Evolutionary conservation across 2,329 filamentous ascomycete genomes (phyloP).

Genomic region (Chaetoscypha palmicola): DNA sequence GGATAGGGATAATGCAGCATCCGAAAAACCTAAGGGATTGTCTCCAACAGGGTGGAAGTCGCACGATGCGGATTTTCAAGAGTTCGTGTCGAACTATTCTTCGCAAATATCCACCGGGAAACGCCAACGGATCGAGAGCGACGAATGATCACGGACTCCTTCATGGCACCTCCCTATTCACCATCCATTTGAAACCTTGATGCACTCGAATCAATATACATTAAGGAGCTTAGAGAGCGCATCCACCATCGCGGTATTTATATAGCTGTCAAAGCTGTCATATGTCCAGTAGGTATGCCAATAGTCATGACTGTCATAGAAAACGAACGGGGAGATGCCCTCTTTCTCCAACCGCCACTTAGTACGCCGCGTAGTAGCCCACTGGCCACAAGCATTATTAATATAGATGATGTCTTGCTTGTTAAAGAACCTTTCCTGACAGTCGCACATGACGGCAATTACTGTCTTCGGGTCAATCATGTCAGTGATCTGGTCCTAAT

Average conservation of each 20-base stretch:
- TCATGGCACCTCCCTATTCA: slow-evolving; percentile 5
- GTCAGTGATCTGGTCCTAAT: background rate
- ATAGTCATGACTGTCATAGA: slow-evolving; percentile 28
- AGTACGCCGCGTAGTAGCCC: slow-evolving; percentile 21
- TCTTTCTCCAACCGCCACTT: slow-evolving; percentile 38
- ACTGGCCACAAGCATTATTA: background rate
- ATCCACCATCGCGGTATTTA: slow-evolving; percentile 35
- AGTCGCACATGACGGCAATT: background rate
- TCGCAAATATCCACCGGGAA: too few species aligned
- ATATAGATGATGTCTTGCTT: background rate
- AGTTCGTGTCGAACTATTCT: too few species aligned
- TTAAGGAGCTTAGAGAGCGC: slow-evolving; percentile 33
- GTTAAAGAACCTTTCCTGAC: slow-evolving; percentile 6
- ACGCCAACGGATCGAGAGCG: too few species aligned
- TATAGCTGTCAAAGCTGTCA: slow-evolving; percentile 30
- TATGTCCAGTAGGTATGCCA: slow-evolving; percentile 27
- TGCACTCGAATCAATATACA: slow-evolving; percentile 24
- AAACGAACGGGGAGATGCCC: slow-evolving; percentile 19
- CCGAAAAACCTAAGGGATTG: too few species aligned
- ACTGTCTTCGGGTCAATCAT: slow-evolving; percentile 34
- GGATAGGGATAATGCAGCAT: too few species aligned
- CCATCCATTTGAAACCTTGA: slow-evolving; percentile 8
- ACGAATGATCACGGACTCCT: too few species aligned
- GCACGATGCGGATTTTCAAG: too few species aligned
- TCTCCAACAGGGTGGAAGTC: too few species aligned